Evolutionary conservation across 495 filamentous ascomycete species (phyloP), one percentile per base, ranked within the genome.

Genomic region (Annulohypoxylon stygium): DNA sequence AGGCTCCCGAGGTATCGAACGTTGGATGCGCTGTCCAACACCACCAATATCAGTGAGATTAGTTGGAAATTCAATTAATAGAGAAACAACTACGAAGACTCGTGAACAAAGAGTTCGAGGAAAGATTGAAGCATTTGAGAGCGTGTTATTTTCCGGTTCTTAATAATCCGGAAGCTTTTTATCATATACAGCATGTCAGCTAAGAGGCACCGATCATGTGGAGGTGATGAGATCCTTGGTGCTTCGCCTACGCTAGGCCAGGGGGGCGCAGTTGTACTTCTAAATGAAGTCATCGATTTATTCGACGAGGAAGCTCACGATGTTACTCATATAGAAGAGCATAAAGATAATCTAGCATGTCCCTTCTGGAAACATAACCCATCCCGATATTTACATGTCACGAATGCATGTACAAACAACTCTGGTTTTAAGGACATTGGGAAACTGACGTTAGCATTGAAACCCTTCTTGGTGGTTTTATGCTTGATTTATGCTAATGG

Each of bases 11-110:
- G 71, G 65, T 7, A 69, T 74, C 30, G 65, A 74, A 26, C 37
- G 61, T 61, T 74, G 71, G 65, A 74, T 74, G 71, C 71, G 65
- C 36, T 74, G 71, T 30, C 71, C 71, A 23, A 74, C 71, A 26
- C 71, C 71, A 9, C 65, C 65, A 3, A 41, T 74, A 57, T 74
- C 71, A 7, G 18, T 4, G 11, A 62, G 61, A 33, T 50, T 74
- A 16, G 18, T 20, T n/a, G 61, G 18, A 10, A 53, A 74, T 12
- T 23, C 10, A n/a, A 57, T 61, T 8, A 45, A 61, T n/a, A 61
- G 10, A 23, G 36, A 61, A 69, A 23, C 36, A 3, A 4, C 65
- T 4, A 9, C 43, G 45, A 25, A 34, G 33, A 39, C 20, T 23
- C 60, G 47, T 2, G 14, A 39, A 16, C 30, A 54, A 5, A 58